Evolutionary conservation across 2,329 filamentous ascomycete species (phyloP).

Genomic region (Aspergillus costaricaensis): DNA sequence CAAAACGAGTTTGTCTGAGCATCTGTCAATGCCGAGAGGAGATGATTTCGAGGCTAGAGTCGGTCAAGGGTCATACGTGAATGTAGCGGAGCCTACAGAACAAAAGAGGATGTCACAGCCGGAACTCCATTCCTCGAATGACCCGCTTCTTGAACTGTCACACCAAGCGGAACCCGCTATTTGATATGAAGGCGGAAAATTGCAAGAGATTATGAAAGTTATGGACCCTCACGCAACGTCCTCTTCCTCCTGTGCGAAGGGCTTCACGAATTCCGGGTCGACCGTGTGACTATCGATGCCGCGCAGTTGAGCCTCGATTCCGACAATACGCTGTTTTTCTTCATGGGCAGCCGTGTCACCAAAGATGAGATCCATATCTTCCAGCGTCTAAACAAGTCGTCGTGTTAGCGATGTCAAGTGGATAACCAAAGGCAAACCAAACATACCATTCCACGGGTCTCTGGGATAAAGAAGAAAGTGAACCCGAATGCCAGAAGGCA

Average conservation of each 20-base stretch:
- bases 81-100: background rate
- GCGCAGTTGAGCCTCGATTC: constrained; percentile 41
- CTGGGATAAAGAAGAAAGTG: constrained; percentile 39
- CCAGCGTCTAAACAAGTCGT: constrained; percentile 45
- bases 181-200: background rate
- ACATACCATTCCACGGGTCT: constrained; percentile 39
- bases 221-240: constrained; percentile 7
- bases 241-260: constrained; percentile 27
- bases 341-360: constrained; percentile 42
- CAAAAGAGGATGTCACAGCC: background rate
- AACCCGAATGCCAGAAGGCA: constrained; percentile 38
- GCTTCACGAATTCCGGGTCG: constrained; percentile 14
- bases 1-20: constrained; percentile 22
- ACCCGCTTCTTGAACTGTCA: background rate
- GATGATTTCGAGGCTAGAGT: background rate
- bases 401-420: background rate
- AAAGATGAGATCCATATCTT: constrained; percentile 57
- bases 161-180: background rate
- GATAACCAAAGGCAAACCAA: background rate
- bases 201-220: background rate
- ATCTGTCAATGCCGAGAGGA: background rate
- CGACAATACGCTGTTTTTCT: constrained; percentile 41
- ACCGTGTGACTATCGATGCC: constrained; percentile 19
- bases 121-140: background rate
- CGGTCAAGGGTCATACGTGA: background rate